Evolutionary conservation across 2,329 filamentous ascomycete species (phyloP), one percentile per base, ranked within the genome.

Genomic region (Fusarium albidum): DNA sequence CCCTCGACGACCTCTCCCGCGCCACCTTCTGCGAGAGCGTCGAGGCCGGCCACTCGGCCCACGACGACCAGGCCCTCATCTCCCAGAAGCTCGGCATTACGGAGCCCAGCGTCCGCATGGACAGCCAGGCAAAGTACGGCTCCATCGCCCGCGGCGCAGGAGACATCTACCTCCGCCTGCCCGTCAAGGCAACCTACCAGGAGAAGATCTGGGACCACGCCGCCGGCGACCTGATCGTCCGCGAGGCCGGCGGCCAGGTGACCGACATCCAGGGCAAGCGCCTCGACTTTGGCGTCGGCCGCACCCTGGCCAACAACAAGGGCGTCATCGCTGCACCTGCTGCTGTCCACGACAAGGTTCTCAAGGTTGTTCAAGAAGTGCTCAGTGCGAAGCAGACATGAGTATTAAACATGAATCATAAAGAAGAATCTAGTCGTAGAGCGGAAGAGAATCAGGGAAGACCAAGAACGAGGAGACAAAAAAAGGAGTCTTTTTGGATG

Each of bases 201-300:
- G 95, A 99, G 82, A 99, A 99, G 85, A 99, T 99, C 65, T 99
- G 95, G 95, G 95, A 99, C 71, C 95, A 99, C 73, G 95, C 95
- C 14, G 95, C 94, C 11, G 95, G 95, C 33, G 93, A 96, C 68
- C 77, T 99, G 53, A 93, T 99, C 63, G 95, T 98, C 33, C 83
- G 93, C 51, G 96, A 99, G 77, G 92, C 95, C 3, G 95, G 95
- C 44, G 96, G 95, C 41, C 81, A 90, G 68, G 94, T 99, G 47
- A 96, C 92, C 2, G 96, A 99, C 75, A 89, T 92, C 33, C 82
- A 89, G 57, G 95, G 96, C 66, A 90, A 90, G 71, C 82, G 86
- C 55, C 80, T 99, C 52, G 89, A 99, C 74, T 99, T 99, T 74
- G 85, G 86, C 67, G 83, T 87, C 49, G 95, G 95, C 42, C 82